Evolutionary conservation across 208 protist genomes (phyloP).

Genomic region (Phytomonas serpens): DNA sequence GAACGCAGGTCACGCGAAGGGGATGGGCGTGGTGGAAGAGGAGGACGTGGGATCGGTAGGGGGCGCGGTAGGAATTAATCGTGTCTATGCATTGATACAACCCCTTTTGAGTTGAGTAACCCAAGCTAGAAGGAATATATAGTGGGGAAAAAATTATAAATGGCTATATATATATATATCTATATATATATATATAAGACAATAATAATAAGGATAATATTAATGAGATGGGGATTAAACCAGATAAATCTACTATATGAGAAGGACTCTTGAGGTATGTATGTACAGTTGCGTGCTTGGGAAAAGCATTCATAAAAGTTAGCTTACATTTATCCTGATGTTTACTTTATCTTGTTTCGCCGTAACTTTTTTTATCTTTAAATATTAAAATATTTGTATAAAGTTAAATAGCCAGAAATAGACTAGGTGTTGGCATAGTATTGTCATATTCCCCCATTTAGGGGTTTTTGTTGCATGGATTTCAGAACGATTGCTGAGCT

Average conservation of each 20-base stretch:
- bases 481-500: constrained; percentile 23
- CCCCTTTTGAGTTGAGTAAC: not conserved
- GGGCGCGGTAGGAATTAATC: constrained; percentile 26
- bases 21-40: constrained; percentile 27
- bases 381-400: constrained; percentile 7
- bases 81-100: not conserved
- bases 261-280: not conserved
- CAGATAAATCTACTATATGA: not conserved
- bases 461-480: not conserved
- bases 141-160: not conserved
- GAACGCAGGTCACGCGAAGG: constrained; percentile 44
- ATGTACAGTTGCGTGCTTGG: not conserved
- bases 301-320: not conserved
- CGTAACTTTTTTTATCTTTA: constrained; percentile 3
- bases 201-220: constrained; percentile 1
- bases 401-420: not conserved
- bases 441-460: not conserved
- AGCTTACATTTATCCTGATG: not conserved
- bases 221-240: constrained; percentile 5
- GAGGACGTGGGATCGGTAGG: constrained; percentile 20
- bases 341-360: constrained; percentile 9
- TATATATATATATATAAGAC: constrained; percentile 11
- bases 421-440: not conserved
- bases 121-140: not conserved
- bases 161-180: constrained; percentile 4